Conservation (phyloP, 495 filamentous ascomycete genomes). For the Penicillium angulare region DNA sequence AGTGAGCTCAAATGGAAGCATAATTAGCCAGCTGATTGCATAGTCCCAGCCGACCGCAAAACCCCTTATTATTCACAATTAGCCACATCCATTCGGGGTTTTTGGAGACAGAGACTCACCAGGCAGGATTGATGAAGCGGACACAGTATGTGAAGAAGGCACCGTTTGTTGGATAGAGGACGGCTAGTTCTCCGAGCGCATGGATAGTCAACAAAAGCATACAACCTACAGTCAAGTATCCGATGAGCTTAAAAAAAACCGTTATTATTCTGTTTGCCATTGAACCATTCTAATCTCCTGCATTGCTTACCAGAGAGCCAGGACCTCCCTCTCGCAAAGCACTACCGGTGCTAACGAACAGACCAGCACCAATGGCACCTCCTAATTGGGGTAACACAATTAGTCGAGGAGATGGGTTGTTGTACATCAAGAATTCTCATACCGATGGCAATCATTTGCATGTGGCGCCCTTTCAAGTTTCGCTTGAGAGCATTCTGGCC, state of each 20-base stretch:
- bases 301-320: conserved; percentile 29
- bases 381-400: conserved; percentile 22
- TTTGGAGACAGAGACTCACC: conserved; percentile 36
- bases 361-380: conserved; percentile 53
- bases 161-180: conserved; percentile 67
- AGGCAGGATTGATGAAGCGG: conserved; percentile 57
- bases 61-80: conserved; percentile 30
- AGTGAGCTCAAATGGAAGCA: conserved; percentile 62
- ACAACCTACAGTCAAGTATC: conserved; percentile 50
- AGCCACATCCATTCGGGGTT: too few species aligned
- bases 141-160: conserved; percentile 56
- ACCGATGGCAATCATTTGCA: conserved; percentile 79
- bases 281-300: not conserved
- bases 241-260: conserved; percentile 32
- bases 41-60: conserved; percentile 66
- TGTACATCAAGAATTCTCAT: conserved; percentile 1
- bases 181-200: conserved; percentile 67
- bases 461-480: conserved; percentile 55
- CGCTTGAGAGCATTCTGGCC: conserved; percentile 45
- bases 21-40: conserved; percentile 65
- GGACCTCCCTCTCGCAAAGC: conserved; percentile 44
- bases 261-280: not conserved
- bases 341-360: conserved; percentile 50
- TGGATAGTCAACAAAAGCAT: conserved; percentile 60
- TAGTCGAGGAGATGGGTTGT: not conserved